Evolutionary conservation across 176 grass and related monocot genomes (phyloP), one percentile per base, ranked within the genome.

Genomic region (Tillandsia leiboldiana): DNA sequence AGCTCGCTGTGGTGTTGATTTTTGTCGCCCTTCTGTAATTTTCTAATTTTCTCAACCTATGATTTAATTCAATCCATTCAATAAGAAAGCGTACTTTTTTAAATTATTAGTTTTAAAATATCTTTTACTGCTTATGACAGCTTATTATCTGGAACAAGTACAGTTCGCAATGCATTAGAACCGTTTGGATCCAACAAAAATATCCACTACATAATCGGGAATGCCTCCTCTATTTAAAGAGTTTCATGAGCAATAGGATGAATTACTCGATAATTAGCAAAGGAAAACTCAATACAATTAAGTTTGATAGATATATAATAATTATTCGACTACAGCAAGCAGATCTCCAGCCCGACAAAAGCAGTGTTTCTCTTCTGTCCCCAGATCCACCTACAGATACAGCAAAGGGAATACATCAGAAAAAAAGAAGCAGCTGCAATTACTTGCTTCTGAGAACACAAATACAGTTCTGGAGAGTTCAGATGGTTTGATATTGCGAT

Each of bases 331-430:
- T 17, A 99, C 67, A 7, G 94, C 94, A 63, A 99, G 67, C 2
- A 99, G 53, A 80, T 99, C 95, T 11, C 85, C 86, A 20, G 91
- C 84, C 12, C 81, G 71, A 75, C 87, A 93, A 67, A 90, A 99
- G 52, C 85, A 89, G 22, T 91, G 87, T 17, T 94, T 99, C 65
- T 79, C 67, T n/a, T 99, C 87, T 17, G 87, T 82, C 27, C 84
- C 90, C 23, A 94, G 73, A 77, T 94, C 95, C 27, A 99, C 95
- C 90, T 99, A 80, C 63, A 84, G 47, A 13, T 2, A 73, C 22
- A 59, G 29, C 5, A 7, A 42, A 7, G 33, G 33, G 33, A 29
- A 29, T 29, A 29, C 28, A 0, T 42, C 33, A 42, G 33, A 14
- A 28, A 2, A 1, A 27, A 3, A 51, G 1, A 57, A 57, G 3